Base-by-base conservation (phyloP, 192 early-diverging fungal genomes). In the Coemansia sp. region DNA sequence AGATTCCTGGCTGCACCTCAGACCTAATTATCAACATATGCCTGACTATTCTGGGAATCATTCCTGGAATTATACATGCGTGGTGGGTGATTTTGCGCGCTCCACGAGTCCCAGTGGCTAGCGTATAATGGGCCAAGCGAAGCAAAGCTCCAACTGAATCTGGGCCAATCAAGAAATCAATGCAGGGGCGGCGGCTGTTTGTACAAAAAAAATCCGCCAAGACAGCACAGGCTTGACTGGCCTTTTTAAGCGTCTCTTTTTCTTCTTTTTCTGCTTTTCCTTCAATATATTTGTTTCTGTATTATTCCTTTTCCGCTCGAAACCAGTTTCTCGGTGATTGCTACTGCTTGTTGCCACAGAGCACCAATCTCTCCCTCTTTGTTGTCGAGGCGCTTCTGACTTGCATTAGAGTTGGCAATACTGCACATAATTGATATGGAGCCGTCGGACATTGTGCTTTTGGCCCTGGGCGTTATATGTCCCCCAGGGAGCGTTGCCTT, bases 31-130 rank as follows among this genome's bases (percentile, higher is more conserved):
- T 91, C 57, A 90, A 90, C 75, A 78, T 90, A 53, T 30, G 68
- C 12, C 74, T 91, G 65, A 89, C 88, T 0, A 54, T 81, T 50
- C 75, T 91, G 26, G 87, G 87, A 18, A 86, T 57, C 52, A 63
- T 91, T 30, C 87, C 87, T 1, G 89, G 87, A 59, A 79, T 87
- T 43, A 66, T 86, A 26, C 86, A 86, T 47, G 82, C 84, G 20
- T 83, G 73, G 63, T 87, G 85, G 44, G 56, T 86, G 31, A 65
- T 86, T 6, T 62, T 81, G 48, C 82, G 53, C 5, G 14, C 45
- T 5, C 15, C 45, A 16, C 45, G 45, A 3, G 9, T 5, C 15
- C 14, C 12, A 12, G 45, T 12, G 20, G 3, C 45, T 4, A 10
- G 20, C 15, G 45, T 26, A 26, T 26, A 26, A 26, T 26, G 23